Percentiles rank a stretch among this genome's conserved stretches.
phyloP scores from a whole-genome alignment of 2,329 filamentous ascomycete species.

The Periglandula ipomoeae region DNA sequence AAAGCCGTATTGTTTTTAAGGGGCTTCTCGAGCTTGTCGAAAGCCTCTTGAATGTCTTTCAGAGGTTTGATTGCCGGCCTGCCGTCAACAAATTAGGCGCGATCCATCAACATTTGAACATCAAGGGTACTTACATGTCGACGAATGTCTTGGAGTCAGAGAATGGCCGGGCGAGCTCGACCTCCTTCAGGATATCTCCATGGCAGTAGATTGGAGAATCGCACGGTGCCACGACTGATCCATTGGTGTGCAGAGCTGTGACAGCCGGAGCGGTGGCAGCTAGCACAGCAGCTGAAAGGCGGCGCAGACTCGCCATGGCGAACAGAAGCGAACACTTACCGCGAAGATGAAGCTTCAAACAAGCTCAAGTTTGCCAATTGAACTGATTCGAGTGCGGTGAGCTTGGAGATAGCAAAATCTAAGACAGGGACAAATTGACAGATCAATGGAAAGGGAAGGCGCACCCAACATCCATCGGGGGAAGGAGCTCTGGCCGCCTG shows the following conservation, averaged over 20 bases:
- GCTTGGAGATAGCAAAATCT: no score
- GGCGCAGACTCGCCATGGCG: conserved; percentile 18
- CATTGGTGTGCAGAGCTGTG: conserved; percentile 48
- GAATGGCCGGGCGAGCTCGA: conserved; percentile 56
- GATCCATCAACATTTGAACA: no score
- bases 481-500: background rate
- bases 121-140: conserved; percentile 43
- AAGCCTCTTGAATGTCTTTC: conserved; percentile 51
- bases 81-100: background rate
- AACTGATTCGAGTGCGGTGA: background rate
- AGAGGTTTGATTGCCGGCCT: conserved; percentile 52
- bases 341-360: background rate
- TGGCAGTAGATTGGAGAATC: conserved; percentile 60
- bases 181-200: conserved; percentile 51
- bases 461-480: background rate
- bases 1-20: conserved; percentile 55
- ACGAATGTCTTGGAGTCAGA: conserved; percentile 63
- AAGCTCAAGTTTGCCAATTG: background rate
- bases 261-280: conserved; percentile 18
- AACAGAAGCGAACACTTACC: background rate
- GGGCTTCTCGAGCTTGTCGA: conserved; percentile 49
- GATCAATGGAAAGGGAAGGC: background rate
- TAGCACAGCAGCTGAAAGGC: conserved; percentile 16
- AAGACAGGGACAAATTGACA: background rate
- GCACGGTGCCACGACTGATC: conserved; percentile 52